Percentiles rank a stretch among this genome's conserved stretches.
These are phyloP conservation scores for Pleurotus citrinopileatus DNA, from an alignment of 768 basidiomycete species.

Conservation along the genomic window DNA sequence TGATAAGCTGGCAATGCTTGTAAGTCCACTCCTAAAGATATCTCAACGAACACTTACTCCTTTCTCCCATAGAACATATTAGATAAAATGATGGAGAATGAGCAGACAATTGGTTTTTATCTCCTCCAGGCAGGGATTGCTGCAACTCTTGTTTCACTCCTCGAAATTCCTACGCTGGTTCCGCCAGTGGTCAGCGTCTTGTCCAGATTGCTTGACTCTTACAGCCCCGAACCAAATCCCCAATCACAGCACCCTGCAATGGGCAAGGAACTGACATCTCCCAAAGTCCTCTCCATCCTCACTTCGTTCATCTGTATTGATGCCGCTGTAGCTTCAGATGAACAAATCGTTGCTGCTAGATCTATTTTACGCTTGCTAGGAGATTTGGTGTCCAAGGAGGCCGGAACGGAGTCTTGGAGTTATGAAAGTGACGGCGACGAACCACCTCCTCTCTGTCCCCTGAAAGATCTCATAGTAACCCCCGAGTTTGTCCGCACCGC, in stretches of 20 bases:
- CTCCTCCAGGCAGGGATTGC: slow-evolving; percentile 14
- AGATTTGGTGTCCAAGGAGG: slow-evolving; percentile 13
- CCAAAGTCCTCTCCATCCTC: slow-evolving; percentile 13
- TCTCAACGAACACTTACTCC: neutral
- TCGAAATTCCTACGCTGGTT: slow-evolving; percentile 9
- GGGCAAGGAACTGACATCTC: slow-evolving; percentile 3
- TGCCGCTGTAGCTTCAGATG: neutral
- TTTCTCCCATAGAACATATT: slow-evolving; percentile 10
- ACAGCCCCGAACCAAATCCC: slow-evolving; percentile 8
- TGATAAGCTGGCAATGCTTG: slow-evolving; percentile 8
- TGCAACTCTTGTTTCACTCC: slow-evolving; percentile 11
- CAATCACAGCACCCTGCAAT: slow-evolving; percentile 8
- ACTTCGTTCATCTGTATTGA: slow-evolving; percentile 2
- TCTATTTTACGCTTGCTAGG: slow-evolving; percentile 13
- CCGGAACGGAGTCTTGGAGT: slow-evolving; percentile 13
- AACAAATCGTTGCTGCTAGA: neutral
- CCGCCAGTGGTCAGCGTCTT: slow-evolving; percentile 12
- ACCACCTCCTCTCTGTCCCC: slow-evolving; percentile 12
- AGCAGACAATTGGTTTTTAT: slow-evolving; percentile 14
- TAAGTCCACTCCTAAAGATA: slow-evolving; percentile 4
- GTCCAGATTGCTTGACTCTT: slow-evolving; percentile 15
- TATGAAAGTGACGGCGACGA: slow-evolving; percentile 13
- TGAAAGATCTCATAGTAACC: slow-evolving; percentile 18
- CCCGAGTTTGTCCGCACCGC: slow-evolving; percentile 13
- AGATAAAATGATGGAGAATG: slow-evolving; percentile 14